These are phyloP conservation scores for Mikania micrantha DNA, from an alignment of 129 eudicot species.

Conservation along the genomic window DNA sequence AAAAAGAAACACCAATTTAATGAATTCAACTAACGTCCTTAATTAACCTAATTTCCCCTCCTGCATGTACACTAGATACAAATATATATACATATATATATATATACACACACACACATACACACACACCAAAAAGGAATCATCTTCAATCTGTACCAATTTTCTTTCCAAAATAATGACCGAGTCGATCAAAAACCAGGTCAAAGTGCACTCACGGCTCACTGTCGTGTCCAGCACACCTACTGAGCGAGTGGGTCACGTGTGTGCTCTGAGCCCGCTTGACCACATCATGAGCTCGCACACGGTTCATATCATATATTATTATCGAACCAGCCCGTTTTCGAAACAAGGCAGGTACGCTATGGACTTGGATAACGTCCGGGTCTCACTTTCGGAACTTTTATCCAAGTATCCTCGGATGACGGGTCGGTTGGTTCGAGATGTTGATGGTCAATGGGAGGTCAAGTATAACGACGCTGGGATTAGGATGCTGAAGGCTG, in stretches of 20 bases:
- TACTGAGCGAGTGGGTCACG: slow-evolving; percentile 37
- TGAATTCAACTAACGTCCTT: slow-evolving; percentile 24
- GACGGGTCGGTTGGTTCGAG: slow-evolving; percentile 51
- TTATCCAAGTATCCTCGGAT: slow-evolving; percentile 44
- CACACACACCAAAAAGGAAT: background rate
- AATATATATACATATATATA: background rate
- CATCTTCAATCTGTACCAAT: background rate
- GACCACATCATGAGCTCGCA: slow-evolving; percentile 55
- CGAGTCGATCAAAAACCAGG: slow-evolving; percentile 8
- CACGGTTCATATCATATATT: slow-evolving; percentile 43
- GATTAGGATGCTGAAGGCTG: slow-evolving; percentile 43
- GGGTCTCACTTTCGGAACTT: slow-evolving; percentile 35
- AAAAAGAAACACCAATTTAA: slow-evolving; percentile 22
- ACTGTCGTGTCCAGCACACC: slow-evolving; percentile 64
- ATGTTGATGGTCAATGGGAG: slow-evolving; percentile 35
- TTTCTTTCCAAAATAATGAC: background rate
- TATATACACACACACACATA: too few relatives aligned
- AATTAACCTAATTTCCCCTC: background rate
- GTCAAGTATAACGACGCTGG: slow-evolving; percentile 70
- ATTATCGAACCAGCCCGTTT: slow-evolving; percentile 48
- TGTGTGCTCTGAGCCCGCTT: slow-evolving; percentile 19
- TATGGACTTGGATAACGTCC: slow-evolving; percentile 39
- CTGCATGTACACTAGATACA: background rate
- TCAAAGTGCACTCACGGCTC: slow-evolving; percentile 42
- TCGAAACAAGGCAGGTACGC: slow-evolving; percentile 27